Evolutionary conservation across 2,329 filamentous ascomycete genomes (phyloP).

Genomic region (Pseudocercospora vitis): DNA sequence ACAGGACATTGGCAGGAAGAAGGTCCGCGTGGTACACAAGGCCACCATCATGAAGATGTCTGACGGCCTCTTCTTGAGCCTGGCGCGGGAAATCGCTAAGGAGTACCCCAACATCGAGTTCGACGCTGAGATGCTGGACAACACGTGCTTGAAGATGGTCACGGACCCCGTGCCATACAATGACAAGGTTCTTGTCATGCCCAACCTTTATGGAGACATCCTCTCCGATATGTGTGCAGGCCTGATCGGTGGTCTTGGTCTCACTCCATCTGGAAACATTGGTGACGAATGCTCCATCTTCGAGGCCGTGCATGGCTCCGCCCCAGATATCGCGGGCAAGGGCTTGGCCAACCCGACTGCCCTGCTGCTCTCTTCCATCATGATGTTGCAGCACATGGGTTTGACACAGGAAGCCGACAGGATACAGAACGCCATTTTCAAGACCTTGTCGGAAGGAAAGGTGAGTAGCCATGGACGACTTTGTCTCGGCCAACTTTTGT

Average conservation of each 20-base stretch:
- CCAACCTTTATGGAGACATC: conserved; percentile 99
- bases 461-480: too few relatives aligned
- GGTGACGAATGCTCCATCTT: conserved; percentile 99
- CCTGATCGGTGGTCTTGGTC: conserved; percentile 93
- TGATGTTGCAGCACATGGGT: conserved; percentile 99
- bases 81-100: conserved; percentile 81
- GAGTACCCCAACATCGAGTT: conserved; percentile 96
- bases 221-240: conserved; percentile 99
- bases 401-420: conserved; percentile 77
- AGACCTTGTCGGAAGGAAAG: conserved; percentile 94
- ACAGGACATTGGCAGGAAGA: conserved; percentile 85
- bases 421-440: conserved; percentile 95
- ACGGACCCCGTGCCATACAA: conserved; percentile 96
- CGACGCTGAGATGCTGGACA: conserved; percentile 96
- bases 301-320: conserved; percentile 97
- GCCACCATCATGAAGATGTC: conserved; percentile 99
- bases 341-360: conserved; percentile 96
- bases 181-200: conserved; percentile 97
- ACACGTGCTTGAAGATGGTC: conserved; percentile 98
- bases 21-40: conserved; percentile 98
- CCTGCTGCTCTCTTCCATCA: conserved; percentile 90
- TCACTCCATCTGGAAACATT: conserved; percentile 97
- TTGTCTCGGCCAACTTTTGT: too few relatives aligned
- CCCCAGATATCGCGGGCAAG: conserved; percentile 95
- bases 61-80: conserved; percentile 94